Evolutionary conservation across 2,329 filamentous ascomycete species (phyloP), one percentile per base, ranked within the genome.

Genomic region (Hypoxylon sp.): DNA sequence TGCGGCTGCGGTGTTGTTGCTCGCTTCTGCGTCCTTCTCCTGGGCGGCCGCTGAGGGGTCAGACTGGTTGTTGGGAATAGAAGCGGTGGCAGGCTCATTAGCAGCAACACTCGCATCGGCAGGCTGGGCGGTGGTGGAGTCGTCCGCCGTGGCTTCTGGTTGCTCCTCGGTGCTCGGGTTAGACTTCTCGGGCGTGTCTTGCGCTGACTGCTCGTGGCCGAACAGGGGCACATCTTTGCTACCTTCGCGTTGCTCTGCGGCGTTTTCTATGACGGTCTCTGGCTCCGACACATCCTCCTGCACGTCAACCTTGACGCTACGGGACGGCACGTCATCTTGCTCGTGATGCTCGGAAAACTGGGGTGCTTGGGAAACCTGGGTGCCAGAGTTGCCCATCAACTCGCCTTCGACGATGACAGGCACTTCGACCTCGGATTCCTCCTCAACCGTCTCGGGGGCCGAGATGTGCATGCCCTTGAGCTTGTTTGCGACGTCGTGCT

Each of bases 381-480:
- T 43, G 15, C 55, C 56, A 17, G 68, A 46, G 15, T 71, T 68
- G 17, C 68, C 65, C n/a, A 73, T 65, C 29, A 72, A 55, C 13
- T 68, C 68, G 27, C 74, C 71, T 55, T 78, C 75, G 5, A 79
- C 77, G 49, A 78, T 75, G n/a, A 79, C 75, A 6, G 71, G 70
- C 3, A 73, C 71, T 43, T 73, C 72, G 8, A 71, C 61, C 43
- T 74, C 77, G 41, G 73, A 67, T 45, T 78, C 77, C 42, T 78
- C 75, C 23, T 91, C 89, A 21, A 86, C 83, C 35, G 87, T 82
- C 60, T 91, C 87, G 1, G 78, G 72, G 7, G 73, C 72, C 1
- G 79, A 75, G 37, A 86, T 76, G 26, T 77, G 77, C 71, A 85
- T 75, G 24, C 72, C 71, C 55, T 72, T 77, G 43, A 86, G 66